Percentiles rank a stretch among this genome's conserved stretches.
phyloP scores from a whole-genome alignment of 2,329 filamentous ascomycete genomes.

The Dothistroma pini region DNA sequence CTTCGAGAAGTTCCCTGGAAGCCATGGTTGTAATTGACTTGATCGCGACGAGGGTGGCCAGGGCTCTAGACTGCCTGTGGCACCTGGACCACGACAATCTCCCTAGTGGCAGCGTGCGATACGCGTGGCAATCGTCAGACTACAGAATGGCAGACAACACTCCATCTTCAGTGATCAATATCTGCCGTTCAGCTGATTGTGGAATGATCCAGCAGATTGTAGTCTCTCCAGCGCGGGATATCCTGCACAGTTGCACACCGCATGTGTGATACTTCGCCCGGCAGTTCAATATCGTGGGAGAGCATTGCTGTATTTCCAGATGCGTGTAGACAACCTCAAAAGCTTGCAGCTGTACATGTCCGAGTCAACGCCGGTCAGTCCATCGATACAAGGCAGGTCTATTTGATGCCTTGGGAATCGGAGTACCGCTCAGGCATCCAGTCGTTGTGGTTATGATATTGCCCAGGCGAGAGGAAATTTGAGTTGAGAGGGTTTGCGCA shows the following conservation, averaged over 20 bases:
- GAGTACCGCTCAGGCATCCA: neutral
- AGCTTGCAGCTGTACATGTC: neutral
- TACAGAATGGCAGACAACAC: neutral
- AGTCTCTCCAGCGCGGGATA: neutral
- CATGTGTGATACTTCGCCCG: neutral
- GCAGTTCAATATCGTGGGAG: neutral
- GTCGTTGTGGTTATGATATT: neutral
- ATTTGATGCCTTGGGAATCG: neutral
- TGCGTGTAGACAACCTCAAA: neutral
- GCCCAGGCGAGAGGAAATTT: neutral
- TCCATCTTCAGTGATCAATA: neutral
- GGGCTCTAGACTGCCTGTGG: neutral
- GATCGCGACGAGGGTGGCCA: neutral
- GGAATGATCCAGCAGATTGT: neutral
- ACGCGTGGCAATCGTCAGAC: neutral
- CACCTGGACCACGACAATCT: neutral
- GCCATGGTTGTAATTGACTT: conserved; percentile 1
- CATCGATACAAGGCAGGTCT: neutral
- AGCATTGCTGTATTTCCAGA: neutral
- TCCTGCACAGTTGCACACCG: neutral
- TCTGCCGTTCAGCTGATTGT: neutral
- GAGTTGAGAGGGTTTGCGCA: neutral
- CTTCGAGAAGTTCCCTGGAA: neutral
- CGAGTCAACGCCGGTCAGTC: neutral
- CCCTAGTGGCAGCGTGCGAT: neutral